phyloP scores from a whole-genome alignment of 2,329 filamentous ascomycete species.

The Claviceps paspali region DNA sequence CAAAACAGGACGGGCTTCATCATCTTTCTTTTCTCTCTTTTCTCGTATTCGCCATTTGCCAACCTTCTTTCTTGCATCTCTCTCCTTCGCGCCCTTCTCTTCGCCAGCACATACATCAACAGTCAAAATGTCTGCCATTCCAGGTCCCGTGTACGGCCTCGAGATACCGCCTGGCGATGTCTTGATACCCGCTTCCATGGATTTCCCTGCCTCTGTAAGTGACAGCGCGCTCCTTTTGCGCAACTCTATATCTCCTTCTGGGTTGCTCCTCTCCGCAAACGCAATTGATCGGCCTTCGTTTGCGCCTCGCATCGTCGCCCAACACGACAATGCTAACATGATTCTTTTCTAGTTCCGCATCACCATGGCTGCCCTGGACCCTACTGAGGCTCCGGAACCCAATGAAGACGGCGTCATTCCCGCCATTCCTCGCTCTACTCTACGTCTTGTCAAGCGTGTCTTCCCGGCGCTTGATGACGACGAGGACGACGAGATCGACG shows the following conservation, averaged over 20 bases:
- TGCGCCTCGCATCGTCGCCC: background rate
- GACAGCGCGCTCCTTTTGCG: too few species aligned
- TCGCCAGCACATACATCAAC: background rate
- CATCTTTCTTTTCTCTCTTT: background rate
- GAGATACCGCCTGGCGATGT: constrained; percentile 76
- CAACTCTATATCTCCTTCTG: too few species aligned
- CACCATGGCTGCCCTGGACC: constrained; percentile 97
- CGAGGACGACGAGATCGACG: constrained; percentile 50
- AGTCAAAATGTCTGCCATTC: constrained; percentile 38
- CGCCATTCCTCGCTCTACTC: constrained; percentile 58
- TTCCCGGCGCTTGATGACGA: constrained; percentile 34
- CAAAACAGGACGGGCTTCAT: constrained; percentile 3
- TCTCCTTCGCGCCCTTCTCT: background rate
- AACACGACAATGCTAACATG: constrained; percentile 14
- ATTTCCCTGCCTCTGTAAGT: constrained; percentile 75
- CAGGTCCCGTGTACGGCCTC: constrained; percentile 80
- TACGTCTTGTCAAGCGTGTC: constrained; percentile 75
- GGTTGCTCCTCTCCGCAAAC: too few species aligned
- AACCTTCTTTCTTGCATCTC: background rate
- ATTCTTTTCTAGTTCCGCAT: constrained; percentile 60
- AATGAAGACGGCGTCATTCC: constrained; percentile 47
- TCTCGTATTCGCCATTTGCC: too few species aligned
- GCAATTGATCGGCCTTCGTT: background rate
- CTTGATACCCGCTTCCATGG: constrained; percentile 61
- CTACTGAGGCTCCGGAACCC: constrained; percentile 56